Percentiles rank a stretch among this genome's conserved stretches.
These are phyloP conservation scores for Daedaleopsis nitida DNA, from an alignment of 768 basidiomycete genomes.

Conservation along the genomic window DNA sequence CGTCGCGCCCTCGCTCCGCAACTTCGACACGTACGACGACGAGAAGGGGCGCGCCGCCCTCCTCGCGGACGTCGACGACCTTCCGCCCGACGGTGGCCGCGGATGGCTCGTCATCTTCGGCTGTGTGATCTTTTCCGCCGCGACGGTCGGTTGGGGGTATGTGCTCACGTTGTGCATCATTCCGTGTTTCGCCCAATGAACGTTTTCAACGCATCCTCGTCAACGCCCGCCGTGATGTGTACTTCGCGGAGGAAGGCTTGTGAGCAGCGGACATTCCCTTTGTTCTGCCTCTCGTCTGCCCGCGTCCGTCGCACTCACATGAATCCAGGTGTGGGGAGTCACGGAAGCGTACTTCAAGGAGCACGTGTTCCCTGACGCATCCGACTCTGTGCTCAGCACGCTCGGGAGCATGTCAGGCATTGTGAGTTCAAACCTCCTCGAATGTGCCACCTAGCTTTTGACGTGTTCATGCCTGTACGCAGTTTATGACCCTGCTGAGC, in stretches of 20 bases:
- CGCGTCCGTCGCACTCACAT: slow-evolving; percentile 21
- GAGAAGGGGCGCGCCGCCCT: slow-evolving; percentile 12
- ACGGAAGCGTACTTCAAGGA: slow-evolving; percentile 39
- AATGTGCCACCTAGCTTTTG: background rate
- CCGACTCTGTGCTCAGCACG: slow-evolving; percentile 23
- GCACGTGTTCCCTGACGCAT: slow-evolving; percentile 24
- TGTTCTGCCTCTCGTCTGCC: slow-evolving; percentile 19
- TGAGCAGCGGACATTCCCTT: slow-evolving; percentile 27
- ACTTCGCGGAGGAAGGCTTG: slow-evolving; percentile 22
- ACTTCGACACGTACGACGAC: background rate
- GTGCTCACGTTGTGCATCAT: slow-evolving; percentile 12
- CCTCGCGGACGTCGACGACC: slow-evolving; percentile 10
- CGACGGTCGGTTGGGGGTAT: slow-evolving; percentile 28
- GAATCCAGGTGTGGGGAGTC: slow-evolving; percentile 34
- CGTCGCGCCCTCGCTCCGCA: slow-evolving; percentile 4
- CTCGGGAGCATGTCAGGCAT: slow-evolving; percentile 25
- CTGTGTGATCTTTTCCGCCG: slow-evolving; percentile 23
- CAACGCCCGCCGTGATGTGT: slow-evolving; percentile 1
- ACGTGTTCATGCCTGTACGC: background rate
- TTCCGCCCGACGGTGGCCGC: slow-evolving; percentile 25
- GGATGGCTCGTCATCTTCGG: slow-evolving; percentile 27
- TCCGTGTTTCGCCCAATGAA: slow-evolving; percentile 5
- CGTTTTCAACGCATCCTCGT: slow-evolving; percentile 8
- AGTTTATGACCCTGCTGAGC: slow-evolving; percentile 26
- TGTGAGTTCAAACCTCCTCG: slow-evolving; percentile 8